Conservation (phyloP, 192 early-diverging fungal genomes). For the Geranomyces variabilis region DNA sequence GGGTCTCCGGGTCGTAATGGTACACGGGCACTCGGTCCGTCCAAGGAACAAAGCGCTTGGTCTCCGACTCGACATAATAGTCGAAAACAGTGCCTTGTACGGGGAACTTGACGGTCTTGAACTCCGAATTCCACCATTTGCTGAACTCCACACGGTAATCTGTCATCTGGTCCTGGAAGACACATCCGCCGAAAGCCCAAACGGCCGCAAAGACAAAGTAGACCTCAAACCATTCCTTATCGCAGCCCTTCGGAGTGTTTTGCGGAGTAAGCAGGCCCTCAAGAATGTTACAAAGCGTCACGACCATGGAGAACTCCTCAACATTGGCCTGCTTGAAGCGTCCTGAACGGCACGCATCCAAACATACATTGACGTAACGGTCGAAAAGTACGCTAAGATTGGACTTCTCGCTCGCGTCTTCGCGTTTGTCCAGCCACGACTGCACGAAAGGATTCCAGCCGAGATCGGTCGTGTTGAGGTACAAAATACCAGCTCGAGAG, state of each 20-base stretch:
- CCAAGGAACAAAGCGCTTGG: constrained; percentile 65
- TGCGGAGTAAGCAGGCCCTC: constrained; percentile 63
- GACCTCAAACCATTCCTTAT: constrained; percentile 72
- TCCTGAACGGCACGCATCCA: constrained; percentile 59
- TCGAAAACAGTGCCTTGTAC: constrained; percentile 65
- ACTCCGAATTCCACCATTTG: constrained; percentile 70
- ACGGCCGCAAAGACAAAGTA: constrained; percentile 72
- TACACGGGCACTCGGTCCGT: constrained; percentile 61
- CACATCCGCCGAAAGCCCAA: constrained; percentile 68
- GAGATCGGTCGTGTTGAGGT: constrained; percentile 63
- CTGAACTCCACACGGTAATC: constrained; percentile 65
- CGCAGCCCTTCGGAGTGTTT: constrained; percentile 69
- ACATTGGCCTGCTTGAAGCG: constrained; percentile 67
- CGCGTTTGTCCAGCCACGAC: constrained; percentile 68
- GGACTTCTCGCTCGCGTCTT: constrained; percentile 63
- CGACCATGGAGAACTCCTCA: constrained; percentile 67
- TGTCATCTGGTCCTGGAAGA: constrained; percentile 64
- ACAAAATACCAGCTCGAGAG: constrained; percentile 69
- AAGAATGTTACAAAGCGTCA: constrained; percentile 63
- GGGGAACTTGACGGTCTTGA: constrained; percentile 66
- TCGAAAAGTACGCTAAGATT: constrained; percentile 64
- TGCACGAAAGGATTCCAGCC: constrained; percentile 72
- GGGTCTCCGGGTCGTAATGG: constrained; percentile 61
- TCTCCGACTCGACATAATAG: constrained; percentile 62
- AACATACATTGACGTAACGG: constrained; percentile 60